Conservation (phyloP, 139 green algal species). For the Ettlia oleoabundans region DNA sequence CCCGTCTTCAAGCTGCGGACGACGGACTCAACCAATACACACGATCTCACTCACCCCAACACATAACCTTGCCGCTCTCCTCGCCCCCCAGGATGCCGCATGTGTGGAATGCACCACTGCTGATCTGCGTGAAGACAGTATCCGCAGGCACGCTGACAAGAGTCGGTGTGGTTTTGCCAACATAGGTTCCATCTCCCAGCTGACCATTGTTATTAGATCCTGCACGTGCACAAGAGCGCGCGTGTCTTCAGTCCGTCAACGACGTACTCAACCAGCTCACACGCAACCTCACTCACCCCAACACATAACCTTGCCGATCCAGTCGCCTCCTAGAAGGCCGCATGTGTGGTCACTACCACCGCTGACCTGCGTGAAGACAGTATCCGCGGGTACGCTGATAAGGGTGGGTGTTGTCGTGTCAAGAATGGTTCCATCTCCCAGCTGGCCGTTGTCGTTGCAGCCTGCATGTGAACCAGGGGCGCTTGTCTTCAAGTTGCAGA, state of each 20-base stretch:
- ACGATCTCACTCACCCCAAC: not conserved
- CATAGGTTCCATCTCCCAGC: not conserved
- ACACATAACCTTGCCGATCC: not conserved
- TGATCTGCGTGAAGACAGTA: not conserved
- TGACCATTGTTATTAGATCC: not conserved
- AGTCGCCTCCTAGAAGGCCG: not conserved
- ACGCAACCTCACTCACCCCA: too few relatives aligned
- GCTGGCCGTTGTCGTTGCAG: not conserved
- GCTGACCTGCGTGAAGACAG: not conserved
- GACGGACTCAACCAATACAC: too few relatives aligned
- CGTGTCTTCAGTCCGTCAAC: too few relatives aligned
- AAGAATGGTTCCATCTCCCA: too few relatives aligned
- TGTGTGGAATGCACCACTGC: not conserved
- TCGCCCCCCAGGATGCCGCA: not conserved
- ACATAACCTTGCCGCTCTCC: not conserved
- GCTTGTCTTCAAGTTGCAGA: too few relatives aligned
- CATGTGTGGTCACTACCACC: not conserved
- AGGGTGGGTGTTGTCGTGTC: too few relatives aligned
- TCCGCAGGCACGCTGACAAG: not conserved
- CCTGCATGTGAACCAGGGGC: not conserved
- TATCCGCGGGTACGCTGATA: not conserved
- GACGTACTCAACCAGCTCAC: too few relatives aligned
- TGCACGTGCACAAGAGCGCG: not conserved
- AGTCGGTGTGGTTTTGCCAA: not conserved
- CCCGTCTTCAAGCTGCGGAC: too few relatives aligned